Evolutionary conservation across 2,329 filamentous ascomycete genomes (phyloP).

Genomic region (Claviceps quebecensis): DNA sequence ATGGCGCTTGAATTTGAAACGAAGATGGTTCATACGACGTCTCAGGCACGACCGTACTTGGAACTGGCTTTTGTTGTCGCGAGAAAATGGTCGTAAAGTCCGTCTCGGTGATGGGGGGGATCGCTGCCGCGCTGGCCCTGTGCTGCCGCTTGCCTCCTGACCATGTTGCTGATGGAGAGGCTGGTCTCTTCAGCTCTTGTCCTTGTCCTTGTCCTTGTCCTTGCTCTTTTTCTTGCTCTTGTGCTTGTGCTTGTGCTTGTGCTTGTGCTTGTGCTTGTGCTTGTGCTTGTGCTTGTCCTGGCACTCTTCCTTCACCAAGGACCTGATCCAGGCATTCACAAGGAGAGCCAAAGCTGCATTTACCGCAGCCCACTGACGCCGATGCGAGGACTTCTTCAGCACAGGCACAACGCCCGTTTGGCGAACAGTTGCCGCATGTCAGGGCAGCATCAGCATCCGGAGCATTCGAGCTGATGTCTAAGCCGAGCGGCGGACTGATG

Average conservation of each 20-base stretch:
- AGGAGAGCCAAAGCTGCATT: constrained; percentile 46
- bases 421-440: constrained; percentile 43
- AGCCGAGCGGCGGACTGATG: constrained; percentile 37
- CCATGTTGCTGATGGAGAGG: constrained; percentile 27
- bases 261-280: too few species aligned
- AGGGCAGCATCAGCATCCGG: constrained; percentile 20
- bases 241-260: too few species aligned
- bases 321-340: constrained; percentile 54
- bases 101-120: constrained; percentile 48
- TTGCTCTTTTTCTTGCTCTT: too few species aligned
- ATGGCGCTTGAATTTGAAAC: constrained; percentile 16
- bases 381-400: constrained; percentile 42
- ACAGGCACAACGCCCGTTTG: constrained; percentile 41
- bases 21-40: constrained; percentile 3
- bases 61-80: constrained; percentile 19
- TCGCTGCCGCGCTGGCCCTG: constrained; percentile 21
- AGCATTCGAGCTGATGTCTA: constrained; percentile 15
- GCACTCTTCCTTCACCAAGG: constrained; percentile 12
- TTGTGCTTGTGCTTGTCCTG: too few species aligned
- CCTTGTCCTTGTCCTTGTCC: constrained; percentile 4
- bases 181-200: constrained; percentile 33
- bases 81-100: constrained; percentile 60
- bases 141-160: constrained; percentile 40
- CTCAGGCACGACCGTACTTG: background rate
- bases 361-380: constrained; percentile 46